These are phyloP conservation scores for Henckelia pumila DNA, from an alignment of 257 asterid genomes.

Conservation along the genomic window DNA sequence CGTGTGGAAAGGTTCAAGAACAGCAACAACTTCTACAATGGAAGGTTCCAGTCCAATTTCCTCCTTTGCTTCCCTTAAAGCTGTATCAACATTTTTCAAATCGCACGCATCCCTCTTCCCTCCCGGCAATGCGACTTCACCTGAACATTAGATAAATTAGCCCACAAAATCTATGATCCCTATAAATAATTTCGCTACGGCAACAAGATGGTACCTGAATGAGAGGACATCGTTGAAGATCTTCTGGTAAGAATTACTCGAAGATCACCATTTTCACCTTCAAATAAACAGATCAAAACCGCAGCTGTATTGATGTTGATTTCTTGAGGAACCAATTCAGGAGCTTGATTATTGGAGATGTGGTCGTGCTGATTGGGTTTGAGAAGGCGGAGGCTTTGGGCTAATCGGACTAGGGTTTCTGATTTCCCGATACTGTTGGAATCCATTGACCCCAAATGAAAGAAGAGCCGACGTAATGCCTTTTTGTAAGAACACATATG, in stretches of 20 bases:
- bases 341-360: too few relatives aligned
- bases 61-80: slow-evolving; percentile 87
- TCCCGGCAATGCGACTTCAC: slow-evolving; percentile 92
- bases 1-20: slow-evolving; percentile 50
- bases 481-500: too few relatives aligned
- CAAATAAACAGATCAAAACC: slow-evolving; percentile 68
- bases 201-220: slow-evolving; percentile 48
- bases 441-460: too few relatives aligned
- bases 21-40: slow-evolving; percentile 53
- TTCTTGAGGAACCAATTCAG: slow-evolving; percentile 15
- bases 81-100: slow-evolving; percentile 52
- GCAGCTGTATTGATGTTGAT: slow-evolving; percentile 46
- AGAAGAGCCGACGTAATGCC: too few relatives aligned
- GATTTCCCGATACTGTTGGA: slow-evolving; percentile 31
- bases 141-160: slow-evolving; percentile 29
- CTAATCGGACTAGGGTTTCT: slow-evolving; percentile 36
- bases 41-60: slow-evolving; percentile 86
- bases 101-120: slow-evolving; percentile 77
- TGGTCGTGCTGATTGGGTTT: neutral
- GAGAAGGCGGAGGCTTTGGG: slow-evolving; percentile 44
- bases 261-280: slow-evolving; percentile 50
- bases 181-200: neutral
- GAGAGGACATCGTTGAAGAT: slow-evolving; percentile 61
- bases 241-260: slow-evolving; percentile 79
- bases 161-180: neutral